These are phyloP conservation scores for Penicillium sp. DNA, from an alignment of 2,329 filamentous ascomycete species.

Conservation along the genomic window DNA sequence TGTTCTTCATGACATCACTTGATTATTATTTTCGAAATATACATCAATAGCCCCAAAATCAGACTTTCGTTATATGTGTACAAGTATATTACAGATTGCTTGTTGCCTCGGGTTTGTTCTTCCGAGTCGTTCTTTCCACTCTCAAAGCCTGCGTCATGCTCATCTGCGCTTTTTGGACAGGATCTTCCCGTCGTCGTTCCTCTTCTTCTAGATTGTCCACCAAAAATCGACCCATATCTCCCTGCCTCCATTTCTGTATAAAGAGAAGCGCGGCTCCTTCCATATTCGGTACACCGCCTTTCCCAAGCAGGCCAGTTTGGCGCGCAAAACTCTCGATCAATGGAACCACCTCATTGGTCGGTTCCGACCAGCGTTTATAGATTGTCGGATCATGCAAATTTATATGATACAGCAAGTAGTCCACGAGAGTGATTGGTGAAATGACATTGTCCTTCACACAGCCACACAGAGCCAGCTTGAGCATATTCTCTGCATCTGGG, in stretches of 20 bases:
- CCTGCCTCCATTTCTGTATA: conserved; percentile 77
- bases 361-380: conserved; percentile 64
- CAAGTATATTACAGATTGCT: conserved; percentile 24
- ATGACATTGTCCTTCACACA: conserved; percentile 89
- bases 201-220: conserved; percentile 72
- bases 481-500: conserved; percentile 78
- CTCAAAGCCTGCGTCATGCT: conserved; percentile 48
- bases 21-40: conserved; percentile 6
- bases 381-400: conserved; percentile 64
- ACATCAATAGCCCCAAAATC: neutral
- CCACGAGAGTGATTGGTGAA: conserved; percentile 72
- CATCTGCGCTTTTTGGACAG: conserved; percentile 31
- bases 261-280: conserved; percentile 76
- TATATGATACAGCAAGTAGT: conserved; percentile 84
- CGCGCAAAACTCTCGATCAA: conserved; percentile 70
- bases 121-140: conserved; percentile 36
- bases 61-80: conserved; percentile 20
- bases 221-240: conserved; percentile 71
- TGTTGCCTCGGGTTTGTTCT: conserved; percentile 26
- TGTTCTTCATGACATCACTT: conserved; percentile 15
- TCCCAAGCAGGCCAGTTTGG: conserved; percentile 72
- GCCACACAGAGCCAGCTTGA: conserved; percentile 89
- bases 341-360: conserved; percentile 79
- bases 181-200: conserved; percentile 51
- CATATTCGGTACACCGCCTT: conserved; percentile 68